Conservation (phyloP, 192 early-diverging fungal genomes). For the Chytriomyces confervae region DNA sequence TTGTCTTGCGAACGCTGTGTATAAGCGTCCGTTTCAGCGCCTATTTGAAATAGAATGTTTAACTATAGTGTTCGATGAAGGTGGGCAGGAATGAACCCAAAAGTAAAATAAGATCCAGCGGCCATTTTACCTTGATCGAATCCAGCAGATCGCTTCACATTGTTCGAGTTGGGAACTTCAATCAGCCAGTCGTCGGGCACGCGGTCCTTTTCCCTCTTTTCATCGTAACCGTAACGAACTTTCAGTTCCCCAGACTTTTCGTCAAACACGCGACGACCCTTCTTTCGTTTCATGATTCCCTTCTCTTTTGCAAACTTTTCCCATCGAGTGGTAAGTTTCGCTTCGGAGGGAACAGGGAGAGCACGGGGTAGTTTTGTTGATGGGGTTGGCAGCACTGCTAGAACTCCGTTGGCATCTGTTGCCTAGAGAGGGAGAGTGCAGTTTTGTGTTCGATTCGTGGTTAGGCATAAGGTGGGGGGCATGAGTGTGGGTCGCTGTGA, state of each 20-base stretch:
- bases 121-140: background rate
- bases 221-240: constrained; percentile 89
- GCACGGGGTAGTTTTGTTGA: constrained; percentile 80
- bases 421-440: background rate
- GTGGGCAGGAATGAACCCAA: background rate
- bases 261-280: constrained; percentile 82
- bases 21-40: constrained; percentile 81
- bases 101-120: background rate
- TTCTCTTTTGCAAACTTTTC: constrained; percentile 98
- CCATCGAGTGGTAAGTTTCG: constrained; percentile 92
- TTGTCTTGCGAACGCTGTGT: constrained; percentile 79
- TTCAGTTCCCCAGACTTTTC: constrained; percentile 81
- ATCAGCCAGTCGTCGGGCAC: constrained; percentile 85
- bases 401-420: constrained; percentile 72
- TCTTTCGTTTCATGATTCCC: constrained; percentile 90
- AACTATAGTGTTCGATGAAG: background rate
- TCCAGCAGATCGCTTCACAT: constrained; percentile 64
- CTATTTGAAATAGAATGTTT: constrained; percentile 59
- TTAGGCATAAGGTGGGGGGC: no score
- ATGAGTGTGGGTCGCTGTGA: no score
- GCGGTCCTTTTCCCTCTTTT: constrained; percentile 69
- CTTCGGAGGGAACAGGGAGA: constrained; percentile 85
- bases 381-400: constrained; percentile 77
- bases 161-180: constrained; percentile 65
- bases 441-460: no score